phyloP scores from a whole-genome alignment of 257 asterid genomes.

The Fraxinus quadrangulata region DNA sequence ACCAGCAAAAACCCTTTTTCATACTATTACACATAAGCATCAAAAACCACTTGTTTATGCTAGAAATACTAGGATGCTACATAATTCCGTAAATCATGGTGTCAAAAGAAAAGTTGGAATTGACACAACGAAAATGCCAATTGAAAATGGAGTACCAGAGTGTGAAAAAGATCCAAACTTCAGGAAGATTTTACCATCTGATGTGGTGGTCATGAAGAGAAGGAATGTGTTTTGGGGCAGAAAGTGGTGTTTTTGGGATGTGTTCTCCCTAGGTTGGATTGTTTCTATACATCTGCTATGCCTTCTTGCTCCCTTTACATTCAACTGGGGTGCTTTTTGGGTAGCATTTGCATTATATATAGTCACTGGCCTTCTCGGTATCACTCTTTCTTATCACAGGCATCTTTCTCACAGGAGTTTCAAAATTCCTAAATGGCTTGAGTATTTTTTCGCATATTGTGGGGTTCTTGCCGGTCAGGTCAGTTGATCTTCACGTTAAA shows the following conservation, averaged over 20 bases:
- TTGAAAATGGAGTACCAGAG: slow-evolving; percentile 38
- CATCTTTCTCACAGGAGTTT: slow-evolving; percentile 71
- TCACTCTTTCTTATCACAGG: slow-evolving; percentile 80
- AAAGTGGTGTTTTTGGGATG: slow-evolving; percentile 56
- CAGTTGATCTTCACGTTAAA: not conserved
- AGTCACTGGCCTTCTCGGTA: slow-evolving; percentile 67
- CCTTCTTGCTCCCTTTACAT: slow-evolving; percentile 66
- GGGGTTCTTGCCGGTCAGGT: slow-evolving; percentile 87
- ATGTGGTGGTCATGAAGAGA: slow-evolving; percentile 55
- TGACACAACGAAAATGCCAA: slow-evolving; percentile 31
- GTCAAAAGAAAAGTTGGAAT: slow-evolving; percentile 12
- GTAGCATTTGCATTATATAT: slow-evolving; percentile 56
- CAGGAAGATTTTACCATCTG: slow-evolving; percentile 57
- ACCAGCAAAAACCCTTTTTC: slow-evolving; percentile 22
- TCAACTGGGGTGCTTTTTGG: slow-evolving; percentile 30
- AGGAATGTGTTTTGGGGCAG: slow-evolving; percentile 50
- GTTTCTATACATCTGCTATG: slow-evolving; percentile 56
- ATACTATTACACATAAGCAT: slow-evolving; percentile 20
- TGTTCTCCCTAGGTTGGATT: slow-evolving; percentile 47
- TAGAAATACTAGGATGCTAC: slow-evolving; percentile 6
- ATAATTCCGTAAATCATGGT: slow-evolving; percentile 19
- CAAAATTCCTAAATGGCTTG: slow-evolving; percentile 85
- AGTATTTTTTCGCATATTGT: slow-evolving; percentile 74
- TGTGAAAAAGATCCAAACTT: slow-evolving; percentile 39
- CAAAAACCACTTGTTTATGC: slow-evolving; percentile 16